These are phyloP conservation scores for Aspergillus kassunensis DNA, from an alignment of 495 filamentous ascomycete species.

Conservation along the genomic window DNA sequence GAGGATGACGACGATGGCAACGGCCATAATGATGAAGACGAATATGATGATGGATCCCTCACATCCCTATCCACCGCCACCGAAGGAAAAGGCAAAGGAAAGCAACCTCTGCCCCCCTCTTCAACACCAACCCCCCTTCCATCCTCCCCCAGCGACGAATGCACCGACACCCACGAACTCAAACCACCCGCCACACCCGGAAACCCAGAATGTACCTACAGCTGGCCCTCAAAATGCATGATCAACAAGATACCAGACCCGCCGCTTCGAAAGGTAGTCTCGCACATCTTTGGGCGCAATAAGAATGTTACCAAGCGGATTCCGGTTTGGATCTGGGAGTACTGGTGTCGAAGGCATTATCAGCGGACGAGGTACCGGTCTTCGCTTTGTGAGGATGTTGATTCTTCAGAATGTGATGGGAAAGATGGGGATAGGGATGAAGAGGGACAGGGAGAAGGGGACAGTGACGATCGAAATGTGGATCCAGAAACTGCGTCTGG, in stretches of 20 bases:
- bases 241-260: background rate
- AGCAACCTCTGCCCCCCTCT: background rate
- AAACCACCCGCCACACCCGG: no score
- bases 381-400: conserved; percentile 16
- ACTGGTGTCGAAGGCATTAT: conserved; percentile 81
- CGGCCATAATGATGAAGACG: background rate
- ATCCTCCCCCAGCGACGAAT: no score
- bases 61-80: background rate
- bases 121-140: background rate
- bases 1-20: no score
- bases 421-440: no score
- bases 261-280: conserved; percentile 65
- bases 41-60: background rate
- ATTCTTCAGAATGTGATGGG: no score
- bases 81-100: background rate
- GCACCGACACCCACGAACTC: no score
- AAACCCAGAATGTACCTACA: no score
- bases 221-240: background rate
- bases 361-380: conserved; percentile 68
- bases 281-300: conserved; percentile 86
- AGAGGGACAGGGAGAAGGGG: no score
- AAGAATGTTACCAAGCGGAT: conserved; percentile 69
- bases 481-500: no score
- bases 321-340: conserved; percentile 61
- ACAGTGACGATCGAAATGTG: no score